Evolutionary conservation across 768 basidiomycete genomes (phyloP).

Genomic region (Xanthoconium stramineum): DNA sequence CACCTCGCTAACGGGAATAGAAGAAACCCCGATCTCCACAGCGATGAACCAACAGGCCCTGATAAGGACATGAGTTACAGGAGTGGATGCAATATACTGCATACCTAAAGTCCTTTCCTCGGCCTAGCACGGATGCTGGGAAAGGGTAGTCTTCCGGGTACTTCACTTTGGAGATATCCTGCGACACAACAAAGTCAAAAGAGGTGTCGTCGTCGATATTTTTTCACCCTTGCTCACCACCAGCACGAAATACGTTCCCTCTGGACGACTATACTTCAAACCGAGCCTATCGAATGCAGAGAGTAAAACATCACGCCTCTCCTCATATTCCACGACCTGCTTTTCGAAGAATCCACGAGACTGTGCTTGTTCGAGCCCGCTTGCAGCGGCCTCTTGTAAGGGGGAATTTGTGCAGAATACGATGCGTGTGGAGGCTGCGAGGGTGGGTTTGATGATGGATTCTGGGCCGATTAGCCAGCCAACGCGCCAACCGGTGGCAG

Average conservation of each 20-base stretch:
- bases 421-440: slow-evolving; percentile 90
- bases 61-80: slow-evolving; percentile 11
- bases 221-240: slow-evolving; percentile 47
- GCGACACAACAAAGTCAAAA: slow-evolving; percentile 7
- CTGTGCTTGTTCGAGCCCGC: slow-evolving; percentile 78
- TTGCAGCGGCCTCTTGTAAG: slow-evolving; percentile 89
- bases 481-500: slow-evolving; percentile 95
- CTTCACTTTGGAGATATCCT: slow-evolving; percentile 78
- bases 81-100: slow-evolving; percentile 13
- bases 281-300: slow-evolving; percentile 82
- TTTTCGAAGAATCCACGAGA: slow-evolving; percentile 73
- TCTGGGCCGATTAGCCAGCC: slow-evolving; percentile 93
- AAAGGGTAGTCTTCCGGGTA: slow-evolving; percentile 84
- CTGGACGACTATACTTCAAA: slow-evolving; percentile 80
- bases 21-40: slow-evolving; percentile 83
- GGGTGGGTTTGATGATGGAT: slow-evolving; percentile 78
- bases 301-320: slow-evolving; percentile 71
- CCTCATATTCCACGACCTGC: slow-evolving; percentile 75
- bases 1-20: slow-evolving; percentile 95
- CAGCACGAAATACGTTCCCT: slow-evolving; percentile 90
- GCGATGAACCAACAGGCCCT: slow-evolving; percentile 97
- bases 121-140: slow-evolving; percentile 67
- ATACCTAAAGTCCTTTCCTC: slow-evolving; percentile 86
- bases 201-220: no score
- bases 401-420: slow-evolving; percentile 96